Evolutionary conservation across 2,329 filamentous ascomycete genomes (phyloP).

Genomic region (Exophiala sideris): DNA sequence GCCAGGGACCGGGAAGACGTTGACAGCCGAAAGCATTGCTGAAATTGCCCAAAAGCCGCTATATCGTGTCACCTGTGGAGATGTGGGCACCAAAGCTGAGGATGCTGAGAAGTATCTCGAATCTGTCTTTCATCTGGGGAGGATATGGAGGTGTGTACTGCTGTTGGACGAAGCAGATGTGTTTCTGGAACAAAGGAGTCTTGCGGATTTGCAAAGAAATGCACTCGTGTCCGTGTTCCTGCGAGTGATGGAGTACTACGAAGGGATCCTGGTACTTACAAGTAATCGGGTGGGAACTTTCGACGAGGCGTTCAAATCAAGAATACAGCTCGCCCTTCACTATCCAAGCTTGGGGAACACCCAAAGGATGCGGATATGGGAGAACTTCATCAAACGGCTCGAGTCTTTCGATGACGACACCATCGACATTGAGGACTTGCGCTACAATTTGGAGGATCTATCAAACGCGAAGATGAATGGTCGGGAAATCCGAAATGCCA

Average conservation of each 20-base stretch:
- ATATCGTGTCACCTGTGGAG: constrained; percentile 40
- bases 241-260: constrained; percentile 29
- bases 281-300: constrained; percentile 33
- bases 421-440: constrained; percentile 19
- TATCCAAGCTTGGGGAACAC: constrained; percentile 21
- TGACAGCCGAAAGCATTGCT: constrained; percentile 41
- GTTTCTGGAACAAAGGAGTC: constrained; percentile 39
- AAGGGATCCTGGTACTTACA: constrained; percentile 33
- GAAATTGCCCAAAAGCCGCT: constrained; percentile 40
- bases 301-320: constrained; percentile 37
- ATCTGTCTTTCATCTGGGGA: constrained; percentile 36
- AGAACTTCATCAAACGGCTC: constrained; percentile 13
- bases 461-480: constrained; percentile 29
- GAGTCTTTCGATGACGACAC: neutral
- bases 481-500: constrained; percentile 30
- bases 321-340: constrained; percentile 44
- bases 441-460: constrained; percentile 20
- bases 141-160: constrained; percentile 49
- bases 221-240: constrained; percentile 41
- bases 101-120: constrained; percentile 39
- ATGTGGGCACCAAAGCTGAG: constrained; percentile 37
- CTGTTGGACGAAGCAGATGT: constrained; percentile 51
- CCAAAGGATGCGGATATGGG: constrained; percentile 2
- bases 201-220: constrained; percentile 44
- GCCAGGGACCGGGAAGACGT: constrained; percentile 41